Evolutionary conservation across 306 rosid species (phyloP), one percentile per base, ranked within the genome.

Genomic region (Cyclanthera cordifolia): DNA sequence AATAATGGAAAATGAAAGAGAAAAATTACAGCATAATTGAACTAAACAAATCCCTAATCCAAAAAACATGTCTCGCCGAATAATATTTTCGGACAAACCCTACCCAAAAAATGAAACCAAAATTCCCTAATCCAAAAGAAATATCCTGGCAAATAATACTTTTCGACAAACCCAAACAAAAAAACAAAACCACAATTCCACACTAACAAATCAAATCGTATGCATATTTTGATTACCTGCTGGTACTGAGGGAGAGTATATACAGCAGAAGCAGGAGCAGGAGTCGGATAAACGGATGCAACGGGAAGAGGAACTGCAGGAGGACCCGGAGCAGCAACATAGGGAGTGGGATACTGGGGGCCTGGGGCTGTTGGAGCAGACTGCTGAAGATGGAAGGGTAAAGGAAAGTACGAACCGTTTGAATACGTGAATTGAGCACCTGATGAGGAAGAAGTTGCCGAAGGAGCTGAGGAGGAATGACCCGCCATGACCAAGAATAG

Each of bases 371-470:
- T 21, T 30, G 75, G 58, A 59, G 75, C 75, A 50, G 96, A 74
- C 64, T 85, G 94, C 79, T 86, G 96, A 74, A 91, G 89, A 73
- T 91, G 97, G 66, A 91, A 88, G 21, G 96, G 97, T 13, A 82
- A 39, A 51, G 97, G 96, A 63, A 88, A 86, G 80, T 85, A 91
- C 2, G 90, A 77, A 23, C 75, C 74, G 70, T 77, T 86, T 34
- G 94, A 53, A 76, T 84, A 83, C 4, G 86, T 67, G 79, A 78
- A 88, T 43, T 86, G 97, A 16, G 87, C 73, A 47, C 81, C 72
- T 1, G 79, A 37, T 6, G 85, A 76, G 0, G 83, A 67, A 23
- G 78, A 57, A 48, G 74, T 39, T 11, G 79, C 75, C 14, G 85
- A 47, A 53, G 78, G 69, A 64, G 54, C 30, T 2, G 81, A 51